Percentiles rank a stretch among this genome's conserved stretches.
These are phyloP conservation scores for Tylopilus plumbeoviolaceoides DNA, from an alignment of 768 basidiomycete genomes.

Conservation along the genomic window DNA sequence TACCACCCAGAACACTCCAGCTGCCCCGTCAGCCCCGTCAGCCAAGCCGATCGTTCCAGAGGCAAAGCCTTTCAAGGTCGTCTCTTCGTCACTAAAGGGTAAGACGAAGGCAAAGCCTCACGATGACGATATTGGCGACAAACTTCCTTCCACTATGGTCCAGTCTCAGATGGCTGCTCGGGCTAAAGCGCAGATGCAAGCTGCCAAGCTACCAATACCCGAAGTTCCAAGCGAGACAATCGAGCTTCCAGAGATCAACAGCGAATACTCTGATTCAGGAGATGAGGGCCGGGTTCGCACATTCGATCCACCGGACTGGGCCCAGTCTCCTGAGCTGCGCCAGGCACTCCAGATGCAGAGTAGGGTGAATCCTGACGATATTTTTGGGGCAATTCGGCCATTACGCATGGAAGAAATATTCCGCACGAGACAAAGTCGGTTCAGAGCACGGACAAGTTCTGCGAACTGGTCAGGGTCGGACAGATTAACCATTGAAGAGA, in stretches of 20 bases:
- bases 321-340: slow-evolving; percentile 82
- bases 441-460: slow-evolving; percentile 87
- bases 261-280: slow-evolving; percentile 96
- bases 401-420: slow-evolving; percentile 94
- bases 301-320: slow-evolving; percentile 83
- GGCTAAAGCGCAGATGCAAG: slow-evolving; percentile 62
- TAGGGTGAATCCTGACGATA: slow-evolving; percentile 83
- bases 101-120: slow-evolving; percentile 46
- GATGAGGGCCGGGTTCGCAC: slow-evolving; percentile 76
- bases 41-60: slow-evolving; percentile 30
- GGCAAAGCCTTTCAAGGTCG: slow-evolving; percentile 35
- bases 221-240: slow-evolving; percentile 70
- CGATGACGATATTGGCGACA: slow-evolving; percentile 47
- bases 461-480: slow-evolving; percentile 98
- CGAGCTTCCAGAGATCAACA: slow-evolving; percentile 92
- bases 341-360: slow-evolving; percentile 79
- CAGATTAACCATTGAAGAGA: slow-evolving; percentile 76
- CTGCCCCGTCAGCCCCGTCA: slow-evolving; percentile 26
- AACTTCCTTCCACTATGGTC: slow-evolving; percentile 58
- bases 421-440: slow-evolving; percentile 68
- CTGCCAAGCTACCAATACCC: slow-evolving; percentile 46
- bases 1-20: slow-evolving; percentile 30
- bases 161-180: slow-evolving; percentile 71
- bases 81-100: slow-evolving; percentile 35
- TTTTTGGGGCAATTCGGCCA: slow-evolving; percentile 87